These are phyloP conservation scores for Fusarium mundagurra DNA, from an alignment of 2,329 filamentous ascomycete species.

Conservation along the genomic window DNA sequence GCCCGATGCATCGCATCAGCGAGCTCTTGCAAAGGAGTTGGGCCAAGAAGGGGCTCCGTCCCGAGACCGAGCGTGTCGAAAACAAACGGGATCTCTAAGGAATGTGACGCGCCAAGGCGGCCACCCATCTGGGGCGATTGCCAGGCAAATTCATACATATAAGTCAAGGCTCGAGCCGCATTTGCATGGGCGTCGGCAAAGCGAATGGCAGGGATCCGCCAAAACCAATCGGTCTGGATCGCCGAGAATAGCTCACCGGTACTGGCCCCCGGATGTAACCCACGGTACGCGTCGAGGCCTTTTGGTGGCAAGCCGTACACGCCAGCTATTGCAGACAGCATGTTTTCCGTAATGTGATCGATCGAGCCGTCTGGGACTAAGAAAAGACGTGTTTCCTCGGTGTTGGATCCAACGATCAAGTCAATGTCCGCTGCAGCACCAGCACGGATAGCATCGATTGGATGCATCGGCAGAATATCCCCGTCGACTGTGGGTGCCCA, in stretches of 20 bases:
- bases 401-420: neutral
- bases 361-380: neutral
- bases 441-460: neutral
- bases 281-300: neutral
- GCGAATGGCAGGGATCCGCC: neutral
- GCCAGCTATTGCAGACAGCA: accelerated
- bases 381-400: neutral
- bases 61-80: neutral
- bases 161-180: neutral
- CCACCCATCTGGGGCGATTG: neutral
- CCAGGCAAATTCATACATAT: neutral
- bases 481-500: neutral
- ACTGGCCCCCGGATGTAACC: neutral
- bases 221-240: neutral
- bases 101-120: neutral
- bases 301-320: neutral
- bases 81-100: neutral
- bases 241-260: neutral
- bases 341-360: neutral
- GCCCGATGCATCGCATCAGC: neutral
- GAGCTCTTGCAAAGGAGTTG: accelerated
- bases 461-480: neutral
- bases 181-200: neutral
- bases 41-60: neutral
- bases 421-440: neutral